Conservation (phyloP, 106 monocot genomes). For the Gastrodia elata region DNA sequence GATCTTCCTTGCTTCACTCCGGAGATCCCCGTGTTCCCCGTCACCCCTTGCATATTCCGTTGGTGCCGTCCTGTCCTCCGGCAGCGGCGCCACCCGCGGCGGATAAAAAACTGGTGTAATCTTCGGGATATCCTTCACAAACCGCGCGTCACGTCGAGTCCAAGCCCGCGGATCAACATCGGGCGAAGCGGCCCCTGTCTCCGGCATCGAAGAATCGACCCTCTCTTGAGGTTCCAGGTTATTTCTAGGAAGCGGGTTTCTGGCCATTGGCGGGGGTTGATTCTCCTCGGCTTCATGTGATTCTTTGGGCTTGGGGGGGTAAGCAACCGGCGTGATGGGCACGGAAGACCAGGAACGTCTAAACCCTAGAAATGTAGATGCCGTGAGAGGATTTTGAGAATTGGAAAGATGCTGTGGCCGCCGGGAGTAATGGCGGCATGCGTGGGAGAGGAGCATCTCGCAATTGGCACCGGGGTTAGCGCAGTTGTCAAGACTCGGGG, state of each 20-base stretch:
- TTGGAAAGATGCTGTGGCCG: neutral
- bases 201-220: neutral
- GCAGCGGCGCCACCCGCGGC: slow-evolving; percentile 63
- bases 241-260: neutral
- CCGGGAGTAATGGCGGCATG: slow-evolving; percentile 8
- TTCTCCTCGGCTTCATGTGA: slow-evolving; percentile 7
- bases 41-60: slow-evolving; percentile 21
- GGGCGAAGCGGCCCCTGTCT: neutral
- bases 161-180: slow-evolving; percentile 12
- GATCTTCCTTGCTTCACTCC: slow-evolving; percentile 58
- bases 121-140: slow-evolving; percentile 53
- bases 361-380: slow-evolving; percentile 10
- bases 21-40: slow-evolving; percentile 17
- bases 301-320: slow-evolving; percentile 42
- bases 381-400: neutral
- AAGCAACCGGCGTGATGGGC: slow-evolving; percentile 48
- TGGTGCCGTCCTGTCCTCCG: slow-evolving; percentile 36
- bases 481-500: slow-evolving; percentile 5
- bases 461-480: slow-evolving; percentile 18
- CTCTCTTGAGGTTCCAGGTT: neutral
- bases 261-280: neutral
- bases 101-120: slow-evolving; percentile 63
- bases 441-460: slow-evolving; percentile 21
- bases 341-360: slow-evolving; percentile 18
- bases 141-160: slow-evolving; percentile 70